Base-by-base conservation (phyloP, 257 asterid genomes). In the Oldenlandia corymbosa region DNA sequence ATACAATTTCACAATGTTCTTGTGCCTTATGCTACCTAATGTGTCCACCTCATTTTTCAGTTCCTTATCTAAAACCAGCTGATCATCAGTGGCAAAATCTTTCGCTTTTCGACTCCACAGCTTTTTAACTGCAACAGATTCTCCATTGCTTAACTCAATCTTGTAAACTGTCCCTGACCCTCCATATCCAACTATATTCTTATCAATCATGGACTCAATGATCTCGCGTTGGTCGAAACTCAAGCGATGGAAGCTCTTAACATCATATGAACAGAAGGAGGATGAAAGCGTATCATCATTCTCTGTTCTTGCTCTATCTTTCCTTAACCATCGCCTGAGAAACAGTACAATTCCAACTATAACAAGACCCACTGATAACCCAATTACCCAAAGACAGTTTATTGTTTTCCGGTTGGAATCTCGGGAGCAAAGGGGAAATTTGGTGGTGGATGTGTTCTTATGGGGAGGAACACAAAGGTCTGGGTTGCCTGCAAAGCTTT, bases 151-250 rank as follows among this genome's bases (percentile, higher is more conserved):
- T 24, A 89, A 72, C 77, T 85, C 92, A 16, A 90, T 78, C 72
- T 70, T 83, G 78, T 93, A 93, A 0, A 93, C 99, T 0, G 96
- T 81, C 24, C 99, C 96, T 0, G 99, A 93, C 18, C 99, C 97
- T 39, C 99, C 97, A 55, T 84, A 90, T 9, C 99, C 99, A n/a
- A 93, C 94, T 5, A 93, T 84, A 80, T 93, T 93, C 54, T 90
- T 81, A 31, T 93, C 97, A 2, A 87, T 85, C 88, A 93, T 71
- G 45, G 91, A 84, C 2, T 83, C 96, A 7, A 83, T 53, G 51
- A 93, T 87, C 76, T 93, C 97, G 0, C 88, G 77, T 32, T 83
- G 90, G 45, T 90, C 95, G 30, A 93, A 89, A 64, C 85, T 87
- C 34, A 87, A 20, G 0, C 88, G 86, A 56, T 90, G 97, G 88